Base-by-base conservation (phyloP, 352 stramenopile species). In the Phytophthora kernoviae region DNA sequence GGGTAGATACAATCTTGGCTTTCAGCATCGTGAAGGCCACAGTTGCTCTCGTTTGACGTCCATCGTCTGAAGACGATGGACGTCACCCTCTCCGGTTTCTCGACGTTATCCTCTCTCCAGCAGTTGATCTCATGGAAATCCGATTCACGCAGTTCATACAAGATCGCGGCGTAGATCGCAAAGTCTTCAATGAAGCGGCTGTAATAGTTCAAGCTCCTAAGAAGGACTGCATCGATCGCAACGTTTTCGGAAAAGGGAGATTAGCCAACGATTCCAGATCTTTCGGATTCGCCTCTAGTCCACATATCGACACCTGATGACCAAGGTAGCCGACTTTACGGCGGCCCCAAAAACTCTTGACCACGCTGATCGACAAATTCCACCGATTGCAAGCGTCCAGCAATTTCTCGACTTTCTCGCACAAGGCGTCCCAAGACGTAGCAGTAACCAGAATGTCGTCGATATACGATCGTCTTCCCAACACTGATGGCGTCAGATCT, bases 391-490 rank as follows among this genome's bases (percentile, higher is more conserved):
- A 69, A 0, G 20, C 27, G 1, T 65, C 42, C 4, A 77, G 14
- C 32, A 74, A 20, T 9, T 11, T 2, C 2, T 62, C 11, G 0
- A 73, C 33, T 5, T 41, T 33, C 1, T 54, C 21, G 7, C 21
- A 64, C 10, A 73, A 34, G 0, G 63, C n/a, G 4, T 58, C 26
- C 59, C 63, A 77, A 0, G 47, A 55, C 11, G 14, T 1, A 0
- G 47, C 39, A 0, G 45, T 52, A 14, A 71, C 55, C 0, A 45
- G 43, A n/a, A 77, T 61, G 24, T 67, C 68, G 17, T 71, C 63
- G 15, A 74, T 73, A 41, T 74, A 73, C 5, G 63, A 77, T 14
- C 55, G 12, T 9, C 52, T 42, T 15, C 43, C 30, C 5, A 71
- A 6, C 1, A 59, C 45, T 6, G 56, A 56, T 26, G 12, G 4